These are phyloP conservation scores for Candida yuanshanica DNA, from an alignment of 805 yeast genomes.

Conservation along the genomic window DNA sequence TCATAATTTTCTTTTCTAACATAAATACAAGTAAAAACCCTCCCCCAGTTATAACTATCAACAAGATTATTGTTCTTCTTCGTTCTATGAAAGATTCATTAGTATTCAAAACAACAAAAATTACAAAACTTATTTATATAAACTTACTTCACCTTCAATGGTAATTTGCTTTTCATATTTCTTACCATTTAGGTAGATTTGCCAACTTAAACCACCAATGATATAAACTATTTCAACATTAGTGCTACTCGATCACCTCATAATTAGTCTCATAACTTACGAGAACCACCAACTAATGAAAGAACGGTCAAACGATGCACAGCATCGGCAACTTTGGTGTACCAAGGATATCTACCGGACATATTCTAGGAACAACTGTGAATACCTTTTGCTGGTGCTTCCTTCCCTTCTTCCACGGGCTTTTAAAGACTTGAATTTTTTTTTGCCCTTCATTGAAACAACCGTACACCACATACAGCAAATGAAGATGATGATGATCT, in stretches of 20 bases:
- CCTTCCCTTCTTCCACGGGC: too few relatives aligned
- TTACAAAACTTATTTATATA: not conserved
- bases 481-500: too few relatives aligned
- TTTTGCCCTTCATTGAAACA: too few relatives aligned
- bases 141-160: conserved; percentile 2
- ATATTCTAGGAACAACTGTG: conserved; percentile 17
- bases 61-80: conserved; percentile 3
- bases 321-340: conserved; percentile 64
- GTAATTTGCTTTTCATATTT: conserved; percentile 37
- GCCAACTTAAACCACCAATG: conserved; percentile 46
- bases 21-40: not conserved
- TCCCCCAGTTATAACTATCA: not conserved
- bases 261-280: not conserved
- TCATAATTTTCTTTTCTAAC: not conserved
- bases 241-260: not conserved
- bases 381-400: too few relatives aligned
- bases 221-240: conserved; percentile 29
- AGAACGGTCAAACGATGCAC: conserved; percentile 69
- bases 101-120: not conserved
- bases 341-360: conserved; percentile 62
- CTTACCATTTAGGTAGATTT: conserved; percentile 47
- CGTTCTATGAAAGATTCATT: not conserved
- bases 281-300: conserved; percentile 52
- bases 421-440: too few relatives aligned
- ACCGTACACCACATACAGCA: not conserved